Conservation (phyloP, 139 green algal genomes). For the Penium margaritaceum region DNA sequence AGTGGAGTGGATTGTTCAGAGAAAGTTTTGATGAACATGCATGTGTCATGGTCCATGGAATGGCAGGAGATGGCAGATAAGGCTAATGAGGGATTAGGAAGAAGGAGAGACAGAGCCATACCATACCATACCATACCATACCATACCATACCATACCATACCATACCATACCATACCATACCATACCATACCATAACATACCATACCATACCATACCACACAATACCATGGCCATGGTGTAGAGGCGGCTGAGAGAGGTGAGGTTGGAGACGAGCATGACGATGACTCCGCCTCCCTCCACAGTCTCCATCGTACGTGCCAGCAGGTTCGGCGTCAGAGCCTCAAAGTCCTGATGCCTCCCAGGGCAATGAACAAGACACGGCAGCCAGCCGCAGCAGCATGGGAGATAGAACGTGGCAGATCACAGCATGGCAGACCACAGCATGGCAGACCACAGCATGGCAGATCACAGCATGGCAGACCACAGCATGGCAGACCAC, state of each 20-base stretch:
- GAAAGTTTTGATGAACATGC: too few species aligned
- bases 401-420: neutral
- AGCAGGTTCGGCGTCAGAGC: constrained; percentile 95
- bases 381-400: neutral
- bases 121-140: too few species aligned
- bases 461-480: too few species aligned
- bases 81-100: too few species aligned
- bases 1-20: too few species aligned
- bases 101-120: too few species aligned
- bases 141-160: too few species aligned
- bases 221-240: constrained; percentile 87
- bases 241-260: constrained; percentile 80
- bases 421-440: neutral
- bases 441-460: neutral
- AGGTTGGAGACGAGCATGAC: constrained; percentile 85
- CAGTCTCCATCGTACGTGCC: constrained; percentile 91
- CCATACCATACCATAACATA: too few species aligned
- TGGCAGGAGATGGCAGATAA: constrained; percentile 49
- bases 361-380: neutral
- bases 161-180: too few species aligned
- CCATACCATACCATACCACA: too few species aligned
- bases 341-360: constrained; percentile 88
- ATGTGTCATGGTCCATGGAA: too few species aligned
- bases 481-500: too few species aligned
- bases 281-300: constrained; percentile 90